Evolutionary conservation across 495 filamentous ascomycete genomes (phyloP).

Genomic region (Hypoxylon subgilvum): DNA sequence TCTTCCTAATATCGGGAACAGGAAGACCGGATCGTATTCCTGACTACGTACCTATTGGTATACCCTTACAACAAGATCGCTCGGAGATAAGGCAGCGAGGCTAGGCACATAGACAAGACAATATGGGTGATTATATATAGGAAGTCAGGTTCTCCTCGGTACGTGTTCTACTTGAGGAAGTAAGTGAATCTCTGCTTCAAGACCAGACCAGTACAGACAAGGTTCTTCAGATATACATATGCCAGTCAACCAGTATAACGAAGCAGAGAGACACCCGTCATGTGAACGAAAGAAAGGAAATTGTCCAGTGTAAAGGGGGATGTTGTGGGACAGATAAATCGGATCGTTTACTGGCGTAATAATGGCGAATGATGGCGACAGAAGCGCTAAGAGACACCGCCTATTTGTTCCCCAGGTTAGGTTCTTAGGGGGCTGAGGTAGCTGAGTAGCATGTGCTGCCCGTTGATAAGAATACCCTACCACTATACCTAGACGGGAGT

Average conservation of each 20-base stretch:
- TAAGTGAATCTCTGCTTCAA: no score
- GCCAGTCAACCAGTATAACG: no score
- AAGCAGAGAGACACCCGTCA: no score
- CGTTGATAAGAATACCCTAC: constrained; percentile 35
- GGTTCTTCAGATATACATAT: no score
- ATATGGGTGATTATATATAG: no score
- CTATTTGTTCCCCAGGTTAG: constrained; percentile 28
- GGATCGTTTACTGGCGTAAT: constrained; percentile 34
- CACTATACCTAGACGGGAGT: constrained; percentile 17
- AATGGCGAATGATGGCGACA: constrained; percentile 35
- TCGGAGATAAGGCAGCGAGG: no score
- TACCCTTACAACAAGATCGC: constrained; percentile 17
- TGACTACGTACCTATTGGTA: constrained; percentile 35
- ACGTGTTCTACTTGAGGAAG: no score
- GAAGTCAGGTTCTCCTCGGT: no score
- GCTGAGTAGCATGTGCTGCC: not conserved
- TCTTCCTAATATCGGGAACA: no score
- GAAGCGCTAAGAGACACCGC: constrained; percentile 33
- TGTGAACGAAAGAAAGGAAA: not conserved
- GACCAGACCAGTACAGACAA: no score
- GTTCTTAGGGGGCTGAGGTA: constrained; percentile 5
- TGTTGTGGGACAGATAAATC: constrained; percentile 25
- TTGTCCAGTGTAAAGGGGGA: not conserved
- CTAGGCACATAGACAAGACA: not conserved
- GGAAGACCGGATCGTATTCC: constrained; percentile 39